Conservation (phyloP, 805 yeast species). For the Maudiozyma barnettii region DNA sequence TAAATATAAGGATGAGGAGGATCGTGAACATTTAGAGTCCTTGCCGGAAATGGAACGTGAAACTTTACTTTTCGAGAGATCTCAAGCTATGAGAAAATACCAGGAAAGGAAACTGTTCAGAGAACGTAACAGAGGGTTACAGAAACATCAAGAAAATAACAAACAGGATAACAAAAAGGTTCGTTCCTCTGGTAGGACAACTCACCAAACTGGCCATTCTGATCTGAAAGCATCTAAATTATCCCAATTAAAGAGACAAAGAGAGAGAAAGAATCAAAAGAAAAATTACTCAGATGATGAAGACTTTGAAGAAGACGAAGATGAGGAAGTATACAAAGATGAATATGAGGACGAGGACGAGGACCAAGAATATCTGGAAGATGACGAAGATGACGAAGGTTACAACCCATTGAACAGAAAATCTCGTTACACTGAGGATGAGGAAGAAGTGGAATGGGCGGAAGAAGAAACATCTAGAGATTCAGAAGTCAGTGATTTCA, state of each 20-base stretch:
- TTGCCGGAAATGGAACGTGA: conserved; percentile 93
- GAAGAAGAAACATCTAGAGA: conserved; percentile 34
- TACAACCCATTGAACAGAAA: conserved; percentile 29
- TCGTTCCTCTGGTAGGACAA: conserved; percentile 27
- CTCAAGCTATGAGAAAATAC: conserved; percentile 82
- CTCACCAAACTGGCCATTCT: conserved; percentile 33
- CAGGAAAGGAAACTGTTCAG: conserved; percentile 77
- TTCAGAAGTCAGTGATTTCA: conserved; percentile 56
- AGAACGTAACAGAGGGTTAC: conserved; percentile 57
- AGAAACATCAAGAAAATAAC: conserved; percentile 24
- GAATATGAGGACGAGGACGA: conserved; percentile 34
- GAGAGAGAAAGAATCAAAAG: conserved; percentile 51
- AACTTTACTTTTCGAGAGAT: conserved; percentile 80
- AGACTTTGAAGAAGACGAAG: conserved; percentile 33
- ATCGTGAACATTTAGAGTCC: conserved; percentile 49
- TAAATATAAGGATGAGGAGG: conserved; percentile 75
- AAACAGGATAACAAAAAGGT: conserved; percentile 18
- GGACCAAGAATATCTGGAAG: conserved; percentile 31
- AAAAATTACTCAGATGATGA: conserved; percentile 36
- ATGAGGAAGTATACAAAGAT: conserved; percentile 37
- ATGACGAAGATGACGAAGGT: conserved; percentile 37
- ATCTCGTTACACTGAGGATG: conserved; percentile 32
- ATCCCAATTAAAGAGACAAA: conserved; percentile 64
- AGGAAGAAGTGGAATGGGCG: conserved; percentile 42
- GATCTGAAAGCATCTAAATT: conserved; percentile 43